Base-by-base conservation (phyloP, 805 yeast species). In the Yarrowia yakushimensis region DNA sequence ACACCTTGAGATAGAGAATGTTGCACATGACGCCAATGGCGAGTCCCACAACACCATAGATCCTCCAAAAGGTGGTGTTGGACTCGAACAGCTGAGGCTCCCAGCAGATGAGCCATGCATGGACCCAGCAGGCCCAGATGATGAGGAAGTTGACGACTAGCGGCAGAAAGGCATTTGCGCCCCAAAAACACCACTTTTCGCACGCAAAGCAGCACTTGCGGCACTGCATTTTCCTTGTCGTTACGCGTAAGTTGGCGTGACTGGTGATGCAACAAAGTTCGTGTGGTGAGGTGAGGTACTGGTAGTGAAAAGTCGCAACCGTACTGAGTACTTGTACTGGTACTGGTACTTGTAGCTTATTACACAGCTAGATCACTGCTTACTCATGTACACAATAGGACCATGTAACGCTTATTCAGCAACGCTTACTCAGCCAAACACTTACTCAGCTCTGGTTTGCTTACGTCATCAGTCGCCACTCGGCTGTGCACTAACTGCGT, bases 51-150 rank as follows among this genome's bases (percentile, higher is more conserved):
- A 37, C 27, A 23, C 61, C 61, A 22, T 30, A 55, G 22, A 39
- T 13, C 7, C 48, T 36, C 61, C 61, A 55, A 30, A 55, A 55
- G 37, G 6, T 3, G 10, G 37, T 27, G 48, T 22, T 36, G 48
- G 61, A 39, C 18, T 55, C 61, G 12, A 41, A 41, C n/a, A 41
- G 36, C 37, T 39, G 36, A 3, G 46, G 48, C 13, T 27, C 34
- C 61, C 61, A 55, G 39, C 61, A 55, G 13, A 55, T 39, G 22
- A 55, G 61, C 61, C 61, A 55, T n/a, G 48, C 46, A 17, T 55
- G 61, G 28, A 55, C 61, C 61, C 61, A 55, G 61, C 39, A 28
- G 18, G 48, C 61, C 61, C 61, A 55, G 46, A 39, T 41, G 48
- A 55, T 55, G 48, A 55, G 46, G 33, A 55, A 25, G 30, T 55